Evolutionary conservation across 331 rosid species (phyloP), one percentile per base, ranked within the genome.

Genomic region (Rhamnella rubrinervis): DNA sequence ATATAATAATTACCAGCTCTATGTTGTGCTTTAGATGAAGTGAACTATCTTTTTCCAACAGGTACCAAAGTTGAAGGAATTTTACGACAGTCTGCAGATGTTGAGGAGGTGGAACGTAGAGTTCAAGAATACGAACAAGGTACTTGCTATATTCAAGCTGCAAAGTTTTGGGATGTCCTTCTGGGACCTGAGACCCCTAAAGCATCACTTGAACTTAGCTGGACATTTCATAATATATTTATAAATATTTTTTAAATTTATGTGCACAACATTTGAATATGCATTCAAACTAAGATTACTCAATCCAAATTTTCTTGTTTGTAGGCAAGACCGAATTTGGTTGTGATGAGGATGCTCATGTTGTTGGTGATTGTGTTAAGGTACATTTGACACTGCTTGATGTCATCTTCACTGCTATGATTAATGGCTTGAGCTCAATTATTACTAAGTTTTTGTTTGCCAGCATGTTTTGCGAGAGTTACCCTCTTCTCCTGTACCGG

Each of bases 401-500:
- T 71, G 53, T 57, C 28, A 35, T 55, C 21, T 9, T 55, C 56
- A 28, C 8, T 2, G 7, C 6, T 62, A 50, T 25, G 67, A 41
- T 55, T 47, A 35, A 51, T 71, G n/a, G 10, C 5, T 76, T 28
- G 20, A 59, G 20, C 51, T 59, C 37, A 59, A 44, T 59, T 61
- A 41, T 69, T n/a, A 72, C 25, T 39, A 49, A 64, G 37, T 59
- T 55, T 63, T 78, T 41, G 77, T 70, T 75, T 75, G 83, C 73
- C 95, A 95, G 99, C 96, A 91, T 85, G 96, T 95, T 75, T 76
- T 95, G 51, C 85, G 97, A 79, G 99, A 95, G 87, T 90, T 95
- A 41, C 99, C 97, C 21, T 95, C 99, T 26, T 95, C 99, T 77
- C 99, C 99, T 35, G 99, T 95, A 77, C 97, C 99, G 49, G 99